Evolutionary conservation across 2,329 filamentous ascomycete genomes (phyloP).

Genomic region (Arthroderma uncinatum): DNA sequence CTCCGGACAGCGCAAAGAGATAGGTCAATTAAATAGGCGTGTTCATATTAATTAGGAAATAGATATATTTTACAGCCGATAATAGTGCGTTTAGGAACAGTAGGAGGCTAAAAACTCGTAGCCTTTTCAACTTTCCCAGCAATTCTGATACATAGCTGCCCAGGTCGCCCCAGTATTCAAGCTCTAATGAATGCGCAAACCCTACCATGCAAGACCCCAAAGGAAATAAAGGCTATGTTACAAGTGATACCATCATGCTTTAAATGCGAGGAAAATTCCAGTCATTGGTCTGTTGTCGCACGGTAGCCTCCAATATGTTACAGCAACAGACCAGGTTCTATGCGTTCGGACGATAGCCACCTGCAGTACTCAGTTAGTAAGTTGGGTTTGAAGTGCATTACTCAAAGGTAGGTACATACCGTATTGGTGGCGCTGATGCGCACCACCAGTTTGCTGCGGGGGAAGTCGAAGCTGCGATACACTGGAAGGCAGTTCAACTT

Average conservation of each 20-base stretch:
- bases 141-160: neutral
- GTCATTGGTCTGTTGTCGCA: neutral
- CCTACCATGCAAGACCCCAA: neutral
- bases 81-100: no score
- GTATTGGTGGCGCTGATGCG: constrained; percentile 1
- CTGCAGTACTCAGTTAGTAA: neutral
- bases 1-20: no score
- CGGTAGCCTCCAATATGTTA: neutral
- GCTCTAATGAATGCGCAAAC: neutral
- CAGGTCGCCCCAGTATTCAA: neutral
- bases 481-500: constrained; percentile 52
- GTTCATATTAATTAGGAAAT: no score
- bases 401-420: neutral
- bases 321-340: neutral
- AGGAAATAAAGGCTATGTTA: neutral
- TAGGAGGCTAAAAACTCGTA: no score
- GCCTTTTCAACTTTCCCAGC: no score
- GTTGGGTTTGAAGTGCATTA: neutral
- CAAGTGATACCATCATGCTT: neutral
- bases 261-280: neutral
- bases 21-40: no score
- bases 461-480: constrained; percentile 27
- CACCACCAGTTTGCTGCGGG: neutral
- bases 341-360: constrained; percentile 1
- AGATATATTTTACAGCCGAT: no score